These are phyloP conservation scores for Pseudonitzschia delicatissima DNA, from an alignment of 108 stramenopile species.

Conservation along the genomic window DNA sequence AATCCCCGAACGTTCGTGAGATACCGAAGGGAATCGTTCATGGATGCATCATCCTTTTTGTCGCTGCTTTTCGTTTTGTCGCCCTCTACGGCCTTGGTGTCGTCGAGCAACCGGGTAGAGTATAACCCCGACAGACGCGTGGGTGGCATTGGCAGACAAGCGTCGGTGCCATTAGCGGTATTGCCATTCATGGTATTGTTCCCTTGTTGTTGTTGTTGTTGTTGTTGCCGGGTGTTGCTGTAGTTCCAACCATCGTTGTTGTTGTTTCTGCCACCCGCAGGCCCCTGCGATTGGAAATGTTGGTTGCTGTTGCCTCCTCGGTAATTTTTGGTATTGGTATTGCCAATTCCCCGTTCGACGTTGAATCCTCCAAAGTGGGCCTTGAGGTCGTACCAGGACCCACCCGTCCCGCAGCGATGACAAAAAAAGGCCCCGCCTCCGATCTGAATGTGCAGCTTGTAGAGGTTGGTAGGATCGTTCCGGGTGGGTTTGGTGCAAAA, in stretches of 20 bases:
- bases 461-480: conserved; percentile 53
- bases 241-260: not conserved
- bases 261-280: not conserved
- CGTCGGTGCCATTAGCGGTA: not conserved
- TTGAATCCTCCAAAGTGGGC: conserved; percentile 50
- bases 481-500: conserved; percentile 80
- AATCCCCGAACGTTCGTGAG: conserved; percentile 67
- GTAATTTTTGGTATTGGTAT: not conserved
- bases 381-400: conserved; percentile 93
- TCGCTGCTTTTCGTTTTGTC: not conserved
- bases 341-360: conserved; percentile 4
- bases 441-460: conserved; percentile 67
- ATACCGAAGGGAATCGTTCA: conserved; percentile 55
- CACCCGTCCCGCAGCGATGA: conserved; percentile 87
- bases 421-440: conserved; percentile 89
- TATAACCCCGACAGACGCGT: conserved; percentile 48
- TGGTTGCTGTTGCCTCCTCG: not conserved
- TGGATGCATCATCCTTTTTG: too few species aligned
- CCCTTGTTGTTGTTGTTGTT: not conserved
- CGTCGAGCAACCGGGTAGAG: conserved; percentile 46
- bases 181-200: not conserved
- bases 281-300: too few species aligned
- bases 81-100: not conserved
- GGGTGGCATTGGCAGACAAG: conserved; percentile 63
- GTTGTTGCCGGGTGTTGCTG: not conserved